Evolutionary conservation across 1,139 yeast genomes (phyloP).

Genomic region (Pichia sp.): DNA sequence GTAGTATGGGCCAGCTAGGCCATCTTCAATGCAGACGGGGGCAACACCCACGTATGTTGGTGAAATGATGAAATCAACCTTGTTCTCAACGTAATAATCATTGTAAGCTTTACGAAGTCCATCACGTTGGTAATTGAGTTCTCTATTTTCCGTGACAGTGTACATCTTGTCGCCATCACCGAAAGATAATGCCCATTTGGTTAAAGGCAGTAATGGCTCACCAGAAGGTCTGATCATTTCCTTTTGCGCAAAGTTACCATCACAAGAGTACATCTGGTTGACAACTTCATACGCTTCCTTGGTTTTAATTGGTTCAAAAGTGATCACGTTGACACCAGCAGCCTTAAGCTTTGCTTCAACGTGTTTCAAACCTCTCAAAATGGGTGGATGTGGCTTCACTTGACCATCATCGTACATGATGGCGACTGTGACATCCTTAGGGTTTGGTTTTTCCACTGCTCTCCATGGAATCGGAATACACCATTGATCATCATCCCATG

Average conservation of each 20-base stretch:
- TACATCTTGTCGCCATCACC: conserved; percentile 48
- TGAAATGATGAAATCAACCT: conserved; percentile 59
- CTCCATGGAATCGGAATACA: conserved; percentile 53
- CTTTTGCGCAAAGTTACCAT: conserved; percentile 52
- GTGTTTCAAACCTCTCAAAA: conserved; percentile 37
- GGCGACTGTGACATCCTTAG: conserved; percentile 37
- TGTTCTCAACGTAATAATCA: conserved; percentile 43
- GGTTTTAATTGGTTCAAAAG: conserved; percentile 47
- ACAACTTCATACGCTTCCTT: conserved; percentile 46
- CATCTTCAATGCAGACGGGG: conserved; percentile 37
- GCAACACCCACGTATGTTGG: conserved; percentile 72
- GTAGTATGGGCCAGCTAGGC: conserved; percentile 53
- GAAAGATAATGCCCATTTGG: conserved; percentile 50
- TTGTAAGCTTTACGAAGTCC: conserved; percentile 47
- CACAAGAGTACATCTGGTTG: conserved; percentile 44
- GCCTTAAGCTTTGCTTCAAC: conserved; percentile 33
- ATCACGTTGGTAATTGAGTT: conserved; percentile 46
- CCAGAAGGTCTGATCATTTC: conserved; percentile 50
- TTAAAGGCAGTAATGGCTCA: conserved; percentile 55
- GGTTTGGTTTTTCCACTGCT: conserved; percentile 37
- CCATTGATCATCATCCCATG: conserved; percentile 50
- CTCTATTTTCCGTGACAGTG: conserved; percentile 40
- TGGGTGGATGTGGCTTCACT: conserved; percentile 54
- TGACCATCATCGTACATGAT: conserved; percentile 39
- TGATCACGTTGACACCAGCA: conserved; percentile 39